Evolutionary conservation across 805 yeast species (phyloP), one percentile per base, ranked within the genome.

Genomic region (Blastobotrys chiropterorum): DNA sequence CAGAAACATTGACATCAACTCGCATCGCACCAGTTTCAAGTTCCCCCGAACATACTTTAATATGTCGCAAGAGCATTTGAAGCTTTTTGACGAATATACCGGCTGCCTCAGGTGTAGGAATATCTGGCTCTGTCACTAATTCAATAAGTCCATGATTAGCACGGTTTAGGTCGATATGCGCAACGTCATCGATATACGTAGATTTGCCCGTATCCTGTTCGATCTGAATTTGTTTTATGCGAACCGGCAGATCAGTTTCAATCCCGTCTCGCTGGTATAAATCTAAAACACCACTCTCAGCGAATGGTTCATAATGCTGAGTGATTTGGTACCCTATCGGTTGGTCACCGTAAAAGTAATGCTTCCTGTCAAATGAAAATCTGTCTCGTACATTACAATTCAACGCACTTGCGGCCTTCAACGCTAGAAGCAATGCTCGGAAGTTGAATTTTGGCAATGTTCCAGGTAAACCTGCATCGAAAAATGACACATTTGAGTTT

Each of bases 301-400:
- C 94, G 46, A 87, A 72, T 0, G 98, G 97, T 38, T 76, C 75
- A 64, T 78, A 88, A 62, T 81, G 86, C 68, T 94, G 99, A 0
- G 99, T 94, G 47, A 94, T 85, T 66, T 94, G 99, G 68, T 90
- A 94, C 1, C 99, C 99, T 49, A 86, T 69, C 0, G 99, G 99
- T 65, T 94, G 98, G 67, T 94, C 99, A 1, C 90, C 92, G 66
- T 94, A 94, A 67, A 94, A 90, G 66, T 94, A 94, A 66, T 94
- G 99, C 67, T 94, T 94, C 58, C 99, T 74, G 63, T 94, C 99
- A 66, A 94, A 94, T 1, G 83, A 72, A 0, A 92, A 85, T 5
- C 62, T 56, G 0, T 67, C 57, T 53, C 78, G 79, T 14, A 94
- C 75, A 0, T 72, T 64, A 53, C 88, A 78, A 34, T 83, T 74